Base-by-base conservation (phyloP, 768 basidiomycete species). In the Pisolithus orientalis region DNA sequence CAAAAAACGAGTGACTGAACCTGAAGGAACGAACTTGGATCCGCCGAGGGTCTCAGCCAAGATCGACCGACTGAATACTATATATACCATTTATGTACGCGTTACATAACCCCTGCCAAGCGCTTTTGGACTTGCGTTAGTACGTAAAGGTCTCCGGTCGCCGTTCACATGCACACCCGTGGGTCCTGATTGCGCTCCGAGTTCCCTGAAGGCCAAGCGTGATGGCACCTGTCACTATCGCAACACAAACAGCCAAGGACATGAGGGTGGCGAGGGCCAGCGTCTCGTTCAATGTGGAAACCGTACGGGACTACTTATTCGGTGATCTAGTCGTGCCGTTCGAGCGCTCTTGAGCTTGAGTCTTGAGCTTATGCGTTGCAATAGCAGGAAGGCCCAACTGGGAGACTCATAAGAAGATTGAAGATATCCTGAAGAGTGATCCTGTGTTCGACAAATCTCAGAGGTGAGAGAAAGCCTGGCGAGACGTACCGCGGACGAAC, bases 371-470 rank as follows among this genome's bases (percentile, higher is more conserved):
- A 25, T 52, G 17, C 21, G 21, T 29, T n/a, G 8, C 16, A 16
- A 31, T 28, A 87, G 85, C 74, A 59, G 78, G 79, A 14, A 57
- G 66, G 16, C 61, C 59, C 1, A 73, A 74, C 46, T 87, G 81
- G 83, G 62, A 75, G n/a, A 73, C 62, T 39, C 76, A 75, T 37
- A 53, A 72, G 24, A 67, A 66, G 25, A 64, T 87, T 1, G 70
- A 78, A 10, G 53, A 62, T 1, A 56, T 82, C 9, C 60, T 89
- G 44, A 67, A 76, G 34, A 67, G 68, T 7, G 86, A 88, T 51
- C 75, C 79, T 0, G 63, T 73, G 13, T 86, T 87, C 49, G 77
- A 84, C 62, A 85, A 84, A 61, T 70, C 76, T 0, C 59, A 69
- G 29, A 77, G 77, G 85, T 84, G 51, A 49, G 59, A 48, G 14